Percentiles rank a stretch among this genome's conserved stretches.
phyloP scores from a whole-genome alignment of 371 early-diverging fungal species.

The Mucor plumbeus region DNA sequence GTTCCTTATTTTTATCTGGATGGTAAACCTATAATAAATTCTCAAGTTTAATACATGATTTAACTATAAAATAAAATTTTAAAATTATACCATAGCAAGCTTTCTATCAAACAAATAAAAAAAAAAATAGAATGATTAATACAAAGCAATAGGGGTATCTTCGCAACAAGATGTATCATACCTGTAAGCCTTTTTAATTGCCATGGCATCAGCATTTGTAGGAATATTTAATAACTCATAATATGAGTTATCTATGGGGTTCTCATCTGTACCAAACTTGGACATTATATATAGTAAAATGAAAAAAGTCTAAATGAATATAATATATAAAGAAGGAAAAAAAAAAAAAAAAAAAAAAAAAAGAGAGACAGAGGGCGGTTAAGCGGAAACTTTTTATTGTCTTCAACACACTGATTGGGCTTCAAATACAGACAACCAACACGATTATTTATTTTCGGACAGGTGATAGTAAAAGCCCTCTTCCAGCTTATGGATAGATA shows the following conservation, averaged over 20 bases:
- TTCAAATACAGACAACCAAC: too few relatives aligned
- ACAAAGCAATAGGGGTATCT: background rate
- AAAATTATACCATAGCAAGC: slow-evolving; percentile 45
- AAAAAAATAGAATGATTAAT: background rate
- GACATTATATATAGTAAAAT: slow-evolving; percentile 32
- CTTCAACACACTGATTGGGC: too few relatives aligned
- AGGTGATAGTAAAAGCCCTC: background rate
- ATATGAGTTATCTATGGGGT: slow-evolving; percentile 76
- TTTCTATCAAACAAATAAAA: slow-evolving; percentile 32
- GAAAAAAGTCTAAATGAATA: slow-evolving; percentile 10
- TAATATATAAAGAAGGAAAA: slow-evolving; percentile 4
- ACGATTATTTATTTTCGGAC: background rate
- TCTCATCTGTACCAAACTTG: slow-evolving; percentile 67
- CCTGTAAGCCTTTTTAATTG: slow-evolving; percentile 96
- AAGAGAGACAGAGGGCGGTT: background rate
- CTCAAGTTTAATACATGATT: background rate
- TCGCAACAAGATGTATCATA: slow-evolving; percentile 22
- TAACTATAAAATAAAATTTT: background rate
- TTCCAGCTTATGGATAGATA: too few relatives aligned
- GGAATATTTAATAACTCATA: slow-evolving; percentile 90
- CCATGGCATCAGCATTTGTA: slow-evolving; percentile 77
- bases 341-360: slow-evolving; percentile 9
- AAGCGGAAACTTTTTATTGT: slow-evolving; percentile 5
- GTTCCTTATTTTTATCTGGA: slow-evolving; percentile 94
- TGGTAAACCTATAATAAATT: slow-evolving; percentile 75